Base-by-base conservation (phyloP, 495 filamentous ascomycete species). In the Cercophora samala region DNA sequence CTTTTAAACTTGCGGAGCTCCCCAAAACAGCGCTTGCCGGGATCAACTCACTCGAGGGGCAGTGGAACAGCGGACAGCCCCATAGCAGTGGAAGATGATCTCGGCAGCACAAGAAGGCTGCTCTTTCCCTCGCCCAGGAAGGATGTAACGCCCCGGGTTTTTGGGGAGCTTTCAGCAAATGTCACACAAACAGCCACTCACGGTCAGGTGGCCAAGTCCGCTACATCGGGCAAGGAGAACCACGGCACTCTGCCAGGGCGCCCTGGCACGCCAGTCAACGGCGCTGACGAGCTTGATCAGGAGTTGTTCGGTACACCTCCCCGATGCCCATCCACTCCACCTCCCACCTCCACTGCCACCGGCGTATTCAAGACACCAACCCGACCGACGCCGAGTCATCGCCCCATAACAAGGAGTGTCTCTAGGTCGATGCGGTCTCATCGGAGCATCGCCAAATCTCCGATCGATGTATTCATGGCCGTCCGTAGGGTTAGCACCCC, bases 61-160 rank as follows among this genome's bases (percentile, higher is more conserved):
- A 83, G 77, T 67, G 89, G 91, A 64, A 87, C 84, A 51, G 86
- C 86, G 63, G 79, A 86, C 69, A 87, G 86, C 70, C 88, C 93
- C 59, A 87, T 90, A 65, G 68, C 77, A 53, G 65, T 84, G 54
- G 84, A 91, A 66, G 72, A 77, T 46, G 72, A 76, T 29, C 80
- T 93, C 21, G 89, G 88, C 69, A 84, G 84, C 56, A 91, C 90
- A 24, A 85, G 91, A 73, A 86, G 94, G 73, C 77, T 93, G 42
- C 82, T 97, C 58, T 97, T 97, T 78, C 89, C 91, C n/a, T 86
- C 84, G 6, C 84, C 84, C 1, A 83, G 84, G 64, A 87, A 87
- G 69, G 86, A 87, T 58, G 82, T 84, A 21, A 77, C 81, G 63
- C 76, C 85, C 70, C 89, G 84, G 72, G 79, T 84, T 68, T 79